Evolutionary conservation across 352 stramenopile species (phyloP), one percentile per base, ranked within the genome.

Genomic region (Globisporangium ultimum): DNA sequence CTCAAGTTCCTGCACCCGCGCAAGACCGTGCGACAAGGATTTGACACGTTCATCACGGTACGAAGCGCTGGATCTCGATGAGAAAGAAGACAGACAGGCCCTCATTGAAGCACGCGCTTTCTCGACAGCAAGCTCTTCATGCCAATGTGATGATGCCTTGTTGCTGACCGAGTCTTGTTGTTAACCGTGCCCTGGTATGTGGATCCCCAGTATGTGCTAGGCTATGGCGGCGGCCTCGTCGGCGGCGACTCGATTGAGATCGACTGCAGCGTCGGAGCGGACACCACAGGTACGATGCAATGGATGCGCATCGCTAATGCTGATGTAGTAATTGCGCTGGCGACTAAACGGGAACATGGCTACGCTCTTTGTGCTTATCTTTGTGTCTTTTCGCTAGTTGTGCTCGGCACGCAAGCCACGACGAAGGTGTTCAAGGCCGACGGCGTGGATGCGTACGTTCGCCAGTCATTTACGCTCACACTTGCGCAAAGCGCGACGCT

Each of bases 391-490:
- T 63, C 49, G 20, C 21, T 36, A 90, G 82, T 85, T 24, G 82
- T 93, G 18, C 63, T 95, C 42, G 76, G 68, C 21, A 95, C 84
- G 9, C 86, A 95, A 50, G 82, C 86, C 20, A 93, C 86, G 3
- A 95, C 86, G n/a, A 95, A 95, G 55, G 84, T 95, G 48, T 95
- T 91, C 70, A 93, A 93, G 61, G 68, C 78, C 13, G 70, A 80
- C 28, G 64, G 67, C 15, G 64, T 76, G 12, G 60, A 58, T 17
- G 61, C 80, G 22, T 64, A 74, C 50, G 81, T 87, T 20, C 68
- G 60, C 8, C 86, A 95, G 68, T 71, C 57, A 6, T 80, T 92
- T 34, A 54, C 61, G 9, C 68, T 93, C 38, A 62, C 67, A 10
- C 67, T 93, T 9, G 78, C 53, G 24, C 66, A 28, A 34, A 63